Conservation (phyloP, 768 basidiomycete species). For the Suillus alpinus region DNA sequence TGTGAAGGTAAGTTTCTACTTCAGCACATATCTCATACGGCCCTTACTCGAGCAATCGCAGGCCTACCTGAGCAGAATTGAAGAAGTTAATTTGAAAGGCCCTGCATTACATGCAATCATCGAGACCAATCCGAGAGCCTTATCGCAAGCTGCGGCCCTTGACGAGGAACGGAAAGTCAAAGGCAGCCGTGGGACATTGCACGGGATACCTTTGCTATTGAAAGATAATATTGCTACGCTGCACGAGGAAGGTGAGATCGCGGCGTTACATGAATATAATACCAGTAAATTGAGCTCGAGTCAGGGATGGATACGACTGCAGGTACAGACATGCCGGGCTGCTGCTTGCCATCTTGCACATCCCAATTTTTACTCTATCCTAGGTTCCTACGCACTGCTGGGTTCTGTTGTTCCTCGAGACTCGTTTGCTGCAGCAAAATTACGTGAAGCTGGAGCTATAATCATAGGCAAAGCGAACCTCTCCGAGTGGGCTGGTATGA, state of each 20-base stretch:
- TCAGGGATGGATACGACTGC: slow-evolving; percentile 39
- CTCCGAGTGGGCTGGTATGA: slow-evolving; percentile 47
- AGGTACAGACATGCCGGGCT: slow-evolving; percentile 13
- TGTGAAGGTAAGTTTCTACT: slow-evolving; percentile 44
- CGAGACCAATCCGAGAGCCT: slow-evolving; percentile 55
- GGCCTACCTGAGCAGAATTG: slow-evolving; percentile 65
- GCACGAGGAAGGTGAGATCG: slow-evolving; percentile 25
- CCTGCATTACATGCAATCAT: slow-evolving; percentile 57
- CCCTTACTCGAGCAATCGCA: slow-evolving; percentile 18
- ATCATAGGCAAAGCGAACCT: slow-evolving; percentile 44
- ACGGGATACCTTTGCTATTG: slow-evolving; percentile 59
- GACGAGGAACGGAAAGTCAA: slow-evolving; percentile 44
- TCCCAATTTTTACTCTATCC: not conserved
- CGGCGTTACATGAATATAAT: not conserved
- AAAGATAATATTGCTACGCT: slow-evolving; percentile 45
- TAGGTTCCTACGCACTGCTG: slow-evolving; percentile 28
- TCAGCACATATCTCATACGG: not conserved
- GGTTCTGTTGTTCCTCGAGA: slow-evolving; percentile 29
- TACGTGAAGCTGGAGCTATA: slow-evolving; percentile 26
- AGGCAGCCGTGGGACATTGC: slow-evolving; percentile 46
- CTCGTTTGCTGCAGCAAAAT: slow-evolving; percentile 19
- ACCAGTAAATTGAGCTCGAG: not conserved
- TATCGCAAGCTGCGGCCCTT: slow-evolving; percentile 49
- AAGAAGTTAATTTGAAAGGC: slow-evolving; percentile 64
- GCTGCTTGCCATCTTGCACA: too few relatives aligned